Evolutionary conservation across 768 basidiomycete species (phyloP), one percentile per base, ranked within the genome.

Genomic region (Lactifluus pinguis): DNA sequence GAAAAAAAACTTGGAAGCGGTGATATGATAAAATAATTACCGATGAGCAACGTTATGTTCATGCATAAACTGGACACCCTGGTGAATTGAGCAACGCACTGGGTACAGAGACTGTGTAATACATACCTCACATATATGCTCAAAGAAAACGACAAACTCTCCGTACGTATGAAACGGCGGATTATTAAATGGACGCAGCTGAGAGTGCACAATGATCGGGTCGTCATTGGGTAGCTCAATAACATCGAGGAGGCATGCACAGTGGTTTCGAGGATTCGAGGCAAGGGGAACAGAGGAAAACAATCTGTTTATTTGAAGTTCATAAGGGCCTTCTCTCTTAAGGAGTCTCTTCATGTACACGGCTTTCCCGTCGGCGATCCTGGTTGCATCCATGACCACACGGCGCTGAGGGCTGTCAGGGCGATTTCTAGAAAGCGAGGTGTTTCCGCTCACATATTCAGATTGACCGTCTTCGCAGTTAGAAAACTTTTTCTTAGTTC

Each of bases 71-170:
- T 63, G 42, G 2, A 64, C 19, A 8, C 48, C 57, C 55, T 64
- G 19, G 10, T 38, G 11, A 3, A 30, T 44, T 29, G 34, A 52
- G 30, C 15, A 13, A 34, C 1, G 4, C 4, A 3, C 2, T 17
- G 4, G 4, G 13, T 5, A 13, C 42, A 4, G 4, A 25, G 6
- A 1, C 0, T 4, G 25, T 8, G 4, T 13, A 4, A 21, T 2
- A 50, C 60, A 3, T 10, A 74, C 76, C 69, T 76, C 75, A n/a
- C 77, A 68, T 0, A 75, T 41, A 53, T 77, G 75, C 0, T 57
- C 49, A 34, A 74, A 62, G 47, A 70, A 75, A 2, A 69, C 69
- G 1, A 77, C 52, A 1, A 67, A 70, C 63, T 77, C 76, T 1
- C 76, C 74, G 2, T 73, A 54, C 0, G 73, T 76, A 25, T 69